A percentile compares a stretch with the other conserved stretches of the same genome.
These are phyloP conservation scores for Candida silvicultrix DNA, from an alignment of 805 yeast genomes.

Conservation along the genomic window DNA sequence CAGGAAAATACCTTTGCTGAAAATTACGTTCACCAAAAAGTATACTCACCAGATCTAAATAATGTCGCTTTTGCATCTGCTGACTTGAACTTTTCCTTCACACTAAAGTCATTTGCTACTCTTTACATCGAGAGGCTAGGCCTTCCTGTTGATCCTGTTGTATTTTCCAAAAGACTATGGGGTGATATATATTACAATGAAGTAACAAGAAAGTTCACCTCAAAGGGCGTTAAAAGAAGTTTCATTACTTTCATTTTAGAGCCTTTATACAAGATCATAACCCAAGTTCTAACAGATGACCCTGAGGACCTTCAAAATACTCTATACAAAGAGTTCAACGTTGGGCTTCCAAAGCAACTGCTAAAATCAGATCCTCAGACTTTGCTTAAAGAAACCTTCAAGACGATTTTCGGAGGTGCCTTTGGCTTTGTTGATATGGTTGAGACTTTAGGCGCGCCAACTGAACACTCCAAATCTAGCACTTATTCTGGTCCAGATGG, in stretches of 20 bases:
- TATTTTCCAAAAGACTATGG: conserved; percentile 62
- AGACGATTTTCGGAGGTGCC: conserved; percentile 44
- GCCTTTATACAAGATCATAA: conserved; percentile 74
- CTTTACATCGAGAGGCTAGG: conserved; percentile 33
- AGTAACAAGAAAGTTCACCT: conserved; percentile 36
- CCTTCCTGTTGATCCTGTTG: conserved; percentile 24
- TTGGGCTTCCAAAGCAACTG: conserved; percentile 32
- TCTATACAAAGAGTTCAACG: conserved; percentile 43
- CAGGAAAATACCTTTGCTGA: conserved; percentile 24
- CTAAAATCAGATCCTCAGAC: conserved; percentile 52
- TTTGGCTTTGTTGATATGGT: conserved; percentile 50
- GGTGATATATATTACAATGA: conserved; percentile 58
- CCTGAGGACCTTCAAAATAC: conserved; percentile 34
- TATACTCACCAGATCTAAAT: conserved; percentile 50
- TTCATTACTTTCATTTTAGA: conserved; percentile 61
- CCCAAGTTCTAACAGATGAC: conserved; percentile 51
- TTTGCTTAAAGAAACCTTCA: conserved; percentile 48
- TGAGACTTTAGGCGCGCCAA: conserved; percentile 32
- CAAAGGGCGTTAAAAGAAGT: conserved; percentile 17
- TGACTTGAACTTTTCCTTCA: conserved; percentile 55
- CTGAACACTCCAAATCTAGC: conserved; percentile 20
- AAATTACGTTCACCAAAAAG: conserved; percentile 19
- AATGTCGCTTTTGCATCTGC: conserved; percentile 77
- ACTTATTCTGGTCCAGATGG: conserved; percentile 24
- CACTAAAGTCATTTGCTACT: conserved; percentile 56